Conservation (phyloP, 371 early-diverging fungal species). For the Mucor lusitanicus region DNA sequence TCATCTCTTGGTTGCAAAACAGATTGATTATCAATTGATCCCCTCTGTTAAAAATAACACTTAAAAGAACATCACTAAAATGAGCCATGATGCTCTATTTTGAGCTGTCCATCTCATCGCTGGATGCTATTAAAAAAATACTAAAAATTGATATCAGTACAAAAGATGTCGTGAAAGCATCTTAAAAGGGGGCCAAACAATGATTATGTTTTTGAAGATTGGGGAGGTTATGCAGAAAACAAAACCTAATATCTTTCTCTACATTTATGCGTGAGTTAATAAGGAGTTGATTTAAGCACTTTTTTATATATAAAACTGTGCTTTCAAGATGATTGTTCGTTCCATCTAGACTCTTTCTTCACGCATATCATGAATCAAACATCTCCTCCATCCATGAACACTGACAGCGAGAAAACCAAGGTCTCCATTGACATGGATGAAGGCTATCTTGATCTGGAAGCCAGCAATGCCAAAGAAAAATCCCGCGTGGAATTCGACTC, state of each 20-base stretch:
- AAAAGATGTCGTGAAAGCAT: not conserved
- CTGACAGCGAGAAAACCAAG: not conserved
- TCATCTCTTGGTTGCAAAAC: not conserved
- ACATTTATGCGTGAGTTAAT: not conserved
- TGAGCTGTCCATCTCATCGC: not conserved
- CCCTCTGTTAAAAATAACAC: not conserved
- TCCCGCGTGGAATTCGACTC: not conserved
- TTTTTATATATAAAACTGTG: not conserved
- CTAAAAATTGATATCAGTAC: not conserved
- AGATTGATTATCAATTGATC: slow-evolving; percentile 1
- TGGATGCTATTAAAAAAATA: not conserved
- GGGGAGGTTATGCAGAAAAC: slow-evolving; percentile 11
- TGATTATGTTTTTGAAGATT: not conserved
- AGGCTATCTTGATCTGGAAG: not conserved
- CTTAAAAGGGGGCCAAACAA: not conserved
- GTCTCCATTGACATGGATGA: not conserved
- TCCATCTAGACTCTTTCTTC: not conserved
- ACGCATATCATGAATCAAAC: not conserved
- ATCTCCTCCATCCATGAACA: not conserved
- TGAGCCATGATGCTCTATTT: not conserved
- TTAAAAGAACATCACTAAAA: not conserved
- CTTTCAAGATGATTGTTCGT: not conserved
- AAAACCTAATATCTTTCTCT: not conserved
- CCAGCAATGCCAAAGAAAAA: not conserved
- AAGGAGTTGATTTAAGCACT: slow-evolving; percentile 1